Base-by-base conservation (phyloP, 768 basidiomycete species). In the Cyclocybe cylindracea region DNA sequence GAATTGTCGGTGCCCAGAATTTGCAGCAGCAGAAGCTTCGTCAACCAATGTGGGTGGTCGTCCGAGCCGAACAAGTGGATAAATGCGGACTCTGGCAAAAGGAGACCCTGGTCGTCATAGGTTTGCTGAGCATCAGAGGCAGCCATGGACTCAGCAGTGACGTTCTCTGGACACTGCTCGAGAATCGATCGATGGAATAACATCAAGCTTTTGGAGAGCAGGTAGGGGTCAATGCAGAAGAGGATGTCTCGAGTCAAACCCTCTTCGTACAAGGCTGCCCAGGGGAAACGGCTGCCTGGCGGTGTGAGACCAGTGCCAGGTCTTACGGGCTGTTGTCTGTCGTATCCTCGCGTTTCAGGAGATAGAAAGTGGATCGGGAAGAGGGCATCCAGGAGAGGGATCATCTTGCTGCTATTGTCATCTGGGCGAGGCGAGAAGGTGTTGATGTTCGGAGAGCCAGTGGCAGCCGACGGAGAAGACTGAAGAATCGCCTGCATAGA, bases 21-120 rank as follows among this genome's bases (percentile, higher is more conserved):
- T 62, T 91, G 89, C 39, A 85, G 65, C 2, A 94, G 66, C 5
- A 93, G 69, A 4, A 89, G 66, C 59, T 80, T 85, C 10, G 91
- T 93, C 38, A 93, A 71, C 90, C 91, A 94, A 63, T 94, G 87
- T 2, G 89, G 88, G 39, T 74, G 76, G 5, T 83, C 83, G 29
- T 88, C 85, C 51, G 71, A 85, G 6, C 90, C 89, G 55, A 88
- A 83, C 13, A 91, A 75, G 18, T 72, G 70, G 11, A 64, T 16
- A 32, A 51, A 32, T 24, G 44, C 2, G 14, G 62, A 64, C 40
- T 54, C 48, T 42, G 54, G 32, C 11, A 33, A 35, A 13, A 38
- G 44, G 10, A 48, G 54, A 8, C 53, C 45, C 1, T 45, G 35
- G 36, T 57, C 63, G 8, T 54, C 46, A n/a, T 51, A 38, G 1